A percentile compares a stretch with the other conserved stretches of the same genome.
Conservation (phyloP, 345 rosid genomes). For the Garcia nutans region DNA sequence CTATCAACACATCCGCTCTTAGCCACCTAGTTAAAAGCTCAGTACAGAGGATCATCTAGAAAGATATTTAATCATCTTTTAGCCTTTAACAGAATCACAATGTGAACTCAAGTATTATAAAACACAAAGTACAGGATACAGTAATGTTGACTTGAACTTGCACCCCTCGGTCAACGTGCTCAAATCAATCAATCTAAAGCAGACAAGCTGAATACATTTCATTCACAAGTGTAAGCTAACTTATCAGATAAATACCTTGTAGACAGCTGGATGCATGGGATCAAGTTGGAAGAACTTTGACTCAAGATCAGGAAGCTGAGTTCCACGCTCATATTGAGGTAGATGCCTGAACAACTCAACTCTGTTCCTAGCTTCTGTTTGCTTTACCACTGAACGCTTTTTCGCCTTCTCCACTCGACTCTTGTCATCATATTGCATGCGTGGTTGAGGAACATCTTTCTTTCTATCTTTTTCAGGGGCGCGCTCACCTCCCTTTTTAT, state of each 20-base stretch:
- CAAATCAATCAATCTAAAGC: not conserved
- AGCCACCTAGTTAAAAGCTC: not conserved
- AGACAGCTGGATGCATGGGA: conserved; percentile 90
- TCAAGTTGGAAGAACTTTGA: conserved; percentile 80
- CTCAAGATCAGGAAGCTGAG: conserved; percentile 84
- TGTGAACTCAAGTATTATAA: not conserved
- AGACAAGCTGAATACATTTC: not conserved
- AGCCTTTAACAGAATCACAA: not conserved
- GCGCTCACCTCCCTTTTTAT: conserved; percentile 73
- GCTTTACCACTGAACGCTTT: conserved; percentile 82
- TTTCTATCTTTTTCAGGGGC: conserved; percentile 78
- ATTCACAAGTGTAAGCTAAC: not conserved
- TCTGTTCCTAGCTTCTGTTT: conserved; percentile 80
- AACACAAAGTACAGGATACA: not conserved
- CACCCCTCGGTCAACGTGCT: not conserved
- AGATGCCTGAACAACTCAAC: conserved; percentile 96
- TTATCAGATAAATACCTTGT: conserved; percentile 52
- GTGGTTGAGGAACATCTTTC: conserved; percentile 94
- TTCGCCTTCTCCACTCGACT: conserved; percentile 93
- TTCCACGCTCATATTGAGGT: conserved; percentile 94
- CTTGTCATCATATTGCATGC: conserved; percentile 88
- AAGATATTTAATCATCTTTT: not conserved
- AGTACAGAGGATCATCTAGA: not conserved
- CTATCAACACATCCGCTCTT: not conserved
- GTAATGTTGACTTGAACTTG: not conserved